Evolutionary conservation across 2,329 filamentous ascomycete species (phyloP), one percentile per base, ranked within the genome.

Genomic region (Setomelanomma holmii): DNA sequence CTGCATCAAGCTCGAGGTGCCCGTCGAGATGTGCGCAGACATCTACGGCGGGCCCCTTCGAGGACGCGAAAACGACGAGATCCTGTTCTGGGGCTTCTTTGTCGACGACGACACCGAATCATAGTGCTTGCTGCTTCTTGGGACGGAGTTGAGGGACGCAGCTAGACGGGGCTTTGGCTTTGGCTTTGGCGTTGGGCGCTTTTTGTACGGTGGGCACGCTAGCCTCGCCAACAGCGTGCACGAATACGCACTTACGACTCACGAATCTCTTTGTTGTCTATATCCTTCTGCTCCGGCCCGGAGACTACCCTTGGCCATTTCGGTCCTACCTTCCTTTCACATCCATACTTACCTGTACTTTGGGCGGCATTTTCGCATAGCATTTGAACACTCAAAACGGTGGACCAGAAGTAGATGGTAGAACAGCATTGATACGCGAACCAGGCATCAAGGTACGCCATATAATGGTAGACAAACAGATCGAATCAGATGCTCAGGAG

Each of bases 1-100:
- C 24, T 73, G 67, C 56, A 52, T 73, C 39, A 73, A 72, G 58
- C 60, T 73, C 34, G 71, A 73, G 50, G 61, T 73, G 10, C 71
- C 71, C 40, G 65, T 73, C 35, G 71, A 73, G 44, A 72, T 73
- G 69, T 73, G 71, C 53, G 71, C 69, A 48, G 60, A 72, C 39
- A 59, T 72, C 30, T 73, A 72, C 53, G 67, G 68, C 35, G 67
- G 67, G 27, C 55, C 61, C 22, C 56, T 73, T 39, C 42, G 45
- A 8, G 71, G 69, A 10, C 56, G 69, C 16, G 69, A 72, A 41
- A 69, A 71, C 36, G 67, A 71, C 36, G 71, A 73, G 34, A 62
- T 73, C 8, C 55, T 69, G 17, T 73, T 73, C 54, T 73, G 71
- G 71, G 71, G 68, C 40, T 62, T 72, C 51, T 71, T 73, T 38